These are phyloP conservation scores for Eucalyptus urophylla DNA, from an alignment of 345 rosid genomes.

Conservation along the genomic window DNA sequence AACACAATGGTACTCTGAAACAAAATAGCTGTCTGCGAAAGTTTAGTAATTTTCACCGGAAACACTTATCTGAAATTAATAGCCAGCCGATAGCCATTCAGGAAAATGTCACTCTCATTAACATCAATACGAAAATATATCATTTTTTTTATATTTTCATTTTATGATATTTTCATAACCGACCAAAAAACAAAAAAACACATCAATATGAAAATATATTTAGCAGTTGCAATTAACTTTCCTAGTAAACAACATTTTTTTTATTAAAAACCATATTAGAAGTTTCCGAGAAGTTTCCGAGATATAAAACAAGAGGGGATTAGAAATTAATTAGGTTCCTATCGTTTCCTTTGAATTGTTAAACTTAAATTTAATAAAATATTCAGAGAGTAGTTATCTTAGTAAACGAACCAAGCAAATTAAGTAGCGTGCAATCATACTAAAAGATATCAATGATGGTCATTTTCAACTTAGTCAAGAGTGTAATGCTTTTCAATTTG, in stretches of 20 bases:
- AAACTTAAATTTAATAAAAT: background rate
- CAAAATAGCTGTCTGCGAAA: background rate
- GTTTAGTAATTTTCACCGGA: background rate
- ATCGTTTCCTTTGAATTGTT: background rate
- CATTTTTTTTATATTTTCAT: no score
- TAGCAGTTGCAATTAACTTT: background rate
- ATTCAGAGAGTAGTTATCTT: background rate
- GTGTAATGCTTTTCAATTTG: background rate
- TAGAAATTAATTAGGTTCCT: background rate
- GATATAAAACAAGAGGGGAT: background rate
- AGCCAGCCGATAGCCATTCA: background rate
- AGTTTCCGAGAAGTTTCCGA: background rate
- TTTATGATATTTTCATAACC: no score
- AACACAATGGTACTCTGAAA: no score
- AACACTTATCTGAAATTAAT: background rate
- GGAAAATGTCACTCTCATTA: background rate
- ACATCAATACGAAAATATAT: background rate
- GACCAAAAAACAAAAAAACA: no score
- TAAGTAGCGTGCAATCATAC: background rate
- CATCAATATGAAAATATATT: background rate
- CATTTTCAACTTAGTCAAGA: background rate
- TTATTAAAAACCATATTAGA: background rate
- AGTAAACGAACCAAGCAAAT: background rate
- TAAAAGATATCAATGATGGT: background rate
- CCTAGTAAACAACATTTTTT: background rate